These are phyloP conservation scores for Penicillium cinerascens DNA, from an alignment of 495 filamentous ascomycete genomes.

Conservation along the genomic window DNA sequence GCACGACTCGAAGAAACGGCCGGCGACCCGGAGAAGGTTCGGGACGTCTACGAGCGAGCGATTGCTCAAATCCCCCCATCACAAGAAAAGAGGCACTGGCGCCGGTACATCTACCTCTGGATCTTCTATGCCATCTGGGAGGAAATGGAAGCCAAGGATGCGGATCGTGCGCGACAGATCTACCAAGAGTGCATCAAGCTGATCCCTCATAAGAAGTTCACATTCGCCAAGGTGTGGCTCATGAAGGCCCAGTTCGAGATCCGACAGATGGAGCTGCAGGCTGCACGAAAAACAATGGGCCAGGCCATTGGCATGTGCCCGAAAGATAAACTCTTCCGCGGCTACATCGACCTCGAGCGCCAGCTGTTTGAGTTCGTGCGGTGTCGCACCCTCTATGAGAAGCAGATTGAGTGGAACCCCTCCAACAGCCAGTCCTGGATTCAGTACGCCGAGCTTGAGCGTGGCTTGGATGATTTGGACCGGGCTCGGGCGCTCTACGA, in stretches of 20 bases:
- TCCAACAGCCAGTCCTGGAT: constrained; percentile 93
- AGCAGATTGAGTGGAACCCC: constrained; percentile 86
- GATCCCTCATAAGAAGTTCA: constrained; percentile 94
- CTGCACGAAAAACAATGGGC: constrained; percentile 83
- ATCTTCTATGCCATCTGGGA: constrained; percentile 96
- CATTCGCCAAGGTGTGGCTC: constrained; percentile 95
- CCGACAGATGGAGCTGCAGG: constrained; percentile 73
- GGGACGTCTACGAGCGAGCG: constrained; percentile 92
- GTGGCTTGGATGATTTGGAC: constrained; percentile 82
- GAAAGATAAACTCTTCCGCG: constrained; percentile 91
- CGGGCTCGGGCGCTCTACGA: constrained; percentile 90
- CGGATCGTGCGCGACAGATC: constrained; percentile 79
- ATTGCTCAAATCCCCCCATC: constrained; percentile 95
- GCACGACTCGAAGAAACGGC: constrained; percentile 83
- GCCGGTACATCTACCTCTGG: constrained; percentile 96
- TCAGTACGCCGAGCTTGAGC: constrained; percentile 87
- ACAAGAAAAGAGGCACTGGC: constrained; percentile 96
- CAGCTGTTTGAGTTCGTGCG: constrained; percentile 89
- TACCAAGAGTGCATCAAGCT: constrained; percentile 84
- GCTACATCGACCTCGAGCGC: constrained; percentile 87
- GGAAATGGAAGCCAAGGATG: constrained; percentile 77
- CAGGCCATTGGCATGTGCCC: constrained; percentile 90
- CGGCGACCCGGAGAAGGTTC: constrained; percentile 73
- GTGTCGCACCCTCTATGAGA: constrained; percentile 88
- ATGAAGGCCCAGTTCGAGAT: constrained; percentile 91